Percentiles rank a stretch among this genome's conserved stretches.
Conservation (phyloP, 768 basidiomycete genomes). For the Leccinum truebloodii region DNA sequence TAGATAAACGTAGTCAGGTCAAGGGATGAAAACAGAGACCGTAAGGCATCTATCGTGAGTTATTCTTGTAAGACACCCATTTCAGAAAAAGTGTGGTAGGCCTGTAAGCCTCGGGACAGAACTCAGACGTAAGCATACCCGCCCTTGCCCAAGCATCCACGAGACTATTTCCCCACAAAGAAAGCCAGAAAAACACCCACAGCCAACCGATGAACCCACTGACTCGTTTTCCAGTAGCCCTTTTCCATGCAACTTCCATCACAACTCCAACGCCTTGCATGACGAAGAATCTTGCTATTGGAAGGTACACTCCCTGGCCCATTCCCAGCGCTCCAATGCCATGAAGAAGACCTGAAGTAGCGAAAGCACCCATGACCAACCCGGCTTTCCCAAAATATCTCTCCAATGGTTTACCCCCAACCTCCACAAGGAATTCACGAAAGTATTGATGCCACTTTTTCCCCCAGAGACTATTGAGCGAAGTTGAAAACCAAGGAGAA, state of each 20-base stretch:
- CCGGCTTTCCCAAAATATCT: slow-evolving; percentile 50
- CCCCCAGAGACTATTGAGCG: slow-evolving; percentile 62
- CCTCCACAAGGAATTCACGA: slow-evolving; percentile 52
- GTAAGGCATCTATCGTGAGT: background rate
- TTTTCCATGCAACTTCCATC: slow-evolving; percentile 50
- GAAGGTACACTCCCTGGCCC: slow-evolving; percentile 49
- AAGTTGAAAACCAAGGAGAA: slow-evolving; percentile 56
- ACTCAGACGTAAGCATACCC: slow-evolving; percentile 20
- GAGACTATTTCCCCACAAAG: slow-evolving; percentile 48
- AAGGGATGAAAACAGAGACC: background rate
- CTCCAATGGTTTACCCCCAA: slow-evolving; percentile 49
- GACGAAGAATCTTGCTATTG: slow-evolving; percentile 54
- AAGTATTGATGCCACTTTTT: slow-evolving; percentile 69
- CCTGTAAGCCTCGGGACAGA: slow-evolving; percentile 18
- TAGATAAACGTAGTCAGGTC: no score
- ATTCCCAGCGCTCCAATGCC: slow-evolving; percentile 58
- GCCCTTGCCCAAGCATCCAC: slow-evolving; percentile 43
- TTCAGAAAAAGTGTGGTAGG: slow-evolving; percentile 17
- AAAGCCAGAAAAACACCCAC: slow-evolving; percentile 53
- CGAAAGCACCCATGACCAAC: slow-evolving; percentile 56
- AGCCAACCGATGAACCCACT: slow-evolving; percentile 48
- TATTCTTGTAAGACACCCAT: slow-evolving; percentile 4
- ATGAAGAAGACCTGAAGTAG: slow-evolving; percentile 61
- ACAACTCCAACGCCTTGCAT: slow-evolving; percentile 54
- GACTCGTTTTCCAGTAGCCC: slow-evolving; percentile 45